Base-by-base conservation (phyloP, 2,329 filamentous ascomycete species). In the Colletotrichum endophyticum region DNA sequence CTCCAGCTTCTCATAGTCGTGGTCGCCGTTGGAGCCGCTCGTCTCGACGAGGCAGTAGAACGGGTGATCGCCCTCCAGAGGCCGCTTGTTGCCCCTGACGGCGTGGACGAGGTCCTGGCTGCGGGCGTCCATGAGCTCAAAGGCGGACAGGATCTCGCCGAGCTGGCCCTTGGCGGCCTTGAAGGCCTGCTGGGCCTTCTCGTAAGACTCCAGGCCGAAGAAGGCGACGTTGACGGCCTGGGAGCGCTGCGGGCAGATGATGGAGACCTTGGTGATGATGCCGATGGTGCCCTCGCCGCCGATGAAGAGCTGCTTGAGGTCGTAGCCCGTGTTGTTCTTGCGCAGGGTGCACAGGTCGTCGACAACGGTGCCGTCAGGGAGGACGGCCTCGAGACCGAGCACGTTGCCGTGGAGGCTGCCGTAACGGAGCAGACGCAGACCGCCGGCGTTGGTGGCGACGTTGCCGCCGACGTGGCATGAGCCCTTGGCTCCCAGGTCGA, bases 251-350 rank as follows among this genome's bases (percentile, higher is more conserved):
- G 97, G 96, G 82, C 96, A 98, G 80, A 96, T 90, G 78, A 99
- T 94, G 5, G 96, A 96, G 49, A 99, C 90, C 63, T 92, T 96
- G 22, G 97, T 99, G 81, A 99, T 95, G 81, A 99, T 94, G 70
- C 97, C 97, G 78, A 99, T 94, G 7, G 97, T 99, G 28, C 97
- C 97, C 85, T 99, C 97, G 36, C 93, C 95, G 62, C 97, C 97
- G 81, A 99, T 98, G 84, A 99, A 98, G 44, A 98, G 91, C 86
- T 98, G 96, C 88, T 98, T 98, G 73, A 98, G 86, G 84, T 99
- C 98, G 86, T 99, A 99, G 32, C 97, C 97, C 3, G 97, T 99
- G 88, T 99, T 99, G 89, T 99, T 99, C 89, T 99, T 99, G 79
- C 97, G 93, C 74, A 99, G 89, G 76, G 92, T 96, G 80, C 92